Base-by-base conservation (phyloP, 164 flowering plant species). In the Piper longum region DNA sequence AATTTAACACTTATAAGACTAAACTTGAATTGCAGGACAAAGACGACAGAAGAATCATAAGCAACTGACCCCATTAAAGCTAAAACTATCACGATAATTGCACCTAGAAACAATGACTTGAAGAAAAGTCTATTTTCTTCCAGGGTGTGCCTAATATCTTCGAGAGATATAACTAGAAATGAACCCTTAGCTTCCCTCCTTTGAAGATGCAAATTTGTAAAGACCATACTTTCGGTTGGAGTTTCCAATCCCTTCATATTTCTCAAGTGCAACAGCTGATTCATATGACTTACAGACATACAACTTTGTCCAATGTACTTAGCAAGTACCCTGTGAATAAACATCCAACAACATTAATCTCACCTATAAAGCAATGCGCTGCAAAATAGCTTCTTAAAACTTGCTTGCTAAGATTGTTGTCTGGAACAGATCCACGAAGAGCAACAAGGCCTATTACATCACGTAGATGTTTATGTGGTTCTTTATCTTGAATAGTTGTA, bases 291-390 rank as follows among this genome's bases (percentile, higher is more conserved):
- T 78, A 70, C 87, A 80, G 7, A 87, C 89, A 54, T 81, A 68
- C 74, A 72, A 51, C 85, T 82, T 72, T 80, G 82, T 39, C 91
- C 89, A 73, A 89, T 66, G 73, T 80, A 87, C 42, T 78, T 81
- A 0, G 91, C 72, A 40, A 89, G 67, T 64, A 80, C 67, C 71
- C 96, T 89, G 74, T 64, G 78, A n/a, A 60, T 12, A 57, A 12
- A 16, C 16, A 54, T 14, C 26, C 19, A 9, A 17, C 11, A 54
- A 41, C n/a, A 55, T 41, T 11, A 55, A 55, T 41, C 26, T 36
- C 51, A 11, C 16, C 6, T 14, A 56, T 41, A 54, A 64, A 55
- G 3, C 60, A 42, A 11, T 16, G 43, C 59, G 55, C 12, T 12
- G 17, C 41, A 18, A 41, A 16, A 18, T 14, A 41, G 40, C 17